A percentile compares a stretch with the other conserved stretches of the same genome.
Conservation (phyloP, 345 rosid species). For the Gossypium australe region DNA sequence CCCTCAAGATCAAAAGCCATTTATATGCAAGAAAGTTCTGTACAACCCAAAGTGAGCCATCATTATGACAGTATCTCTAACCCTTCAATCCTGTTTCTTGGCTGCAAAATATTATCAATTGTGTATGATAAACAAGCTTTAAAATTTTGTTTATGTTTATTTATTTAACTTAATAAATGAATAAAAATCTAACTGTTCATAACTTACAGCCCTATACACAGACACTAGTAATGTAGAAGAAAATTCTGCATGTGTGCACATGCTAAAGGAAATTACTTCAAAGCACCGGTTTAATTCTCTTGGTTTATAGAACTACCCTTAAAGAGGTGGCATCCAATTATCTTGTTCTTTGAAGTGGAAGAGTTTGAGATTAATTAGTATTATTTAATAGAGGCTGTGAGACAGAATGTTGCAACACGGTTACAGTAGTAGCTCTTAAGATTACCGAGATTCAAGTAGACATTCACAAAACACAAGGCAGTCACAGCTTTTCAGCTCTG, state of each 20-base stretch:
- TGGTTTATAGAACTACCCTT: neutral
- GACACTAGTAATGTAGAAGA: too few relatives aligned
- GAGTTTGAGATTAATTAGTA: neutral
- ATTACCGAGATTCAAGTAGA: constrained; percentile 14
- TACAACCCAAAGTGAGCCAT: constrained; percentile 15
- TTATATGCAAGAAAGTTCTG: neutral
- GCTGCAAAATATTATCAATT: neutral
- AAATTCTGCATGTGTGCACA: too few relatives aligned
- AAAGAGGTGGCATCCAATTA: too few relatives aligned
- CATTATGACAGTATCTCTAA: neutral
- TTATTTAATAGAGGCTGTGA: constrained; percentile 1
- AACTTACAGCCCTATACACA: too few relatives aligned
- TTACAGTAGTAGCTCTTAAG: constrained; percentile 8
- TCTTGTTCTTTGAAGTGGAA: neutral
- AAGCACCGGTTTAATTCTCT: neutral
- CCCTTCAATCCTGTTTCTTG: neutral
- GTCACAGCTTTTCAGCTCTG: constrained; percentile 19
- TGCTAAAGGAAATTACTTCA: too few relatives aligned
- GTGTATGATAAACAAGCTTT: neutral
- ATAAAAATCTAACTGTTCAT: too few relatives aligned
- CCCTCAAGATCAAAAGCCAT: neutral
- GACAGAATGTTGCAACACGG: constrained; percentile 17
- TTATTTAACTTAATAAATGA: too few relatives aligned
- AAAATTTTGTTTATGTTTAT: too few relatives aligned
- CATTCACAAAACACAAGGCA: constrained; percentile 41